Conservation (phyloP, 148 eudicot genomes). For the Chenopodium album region DNA sequence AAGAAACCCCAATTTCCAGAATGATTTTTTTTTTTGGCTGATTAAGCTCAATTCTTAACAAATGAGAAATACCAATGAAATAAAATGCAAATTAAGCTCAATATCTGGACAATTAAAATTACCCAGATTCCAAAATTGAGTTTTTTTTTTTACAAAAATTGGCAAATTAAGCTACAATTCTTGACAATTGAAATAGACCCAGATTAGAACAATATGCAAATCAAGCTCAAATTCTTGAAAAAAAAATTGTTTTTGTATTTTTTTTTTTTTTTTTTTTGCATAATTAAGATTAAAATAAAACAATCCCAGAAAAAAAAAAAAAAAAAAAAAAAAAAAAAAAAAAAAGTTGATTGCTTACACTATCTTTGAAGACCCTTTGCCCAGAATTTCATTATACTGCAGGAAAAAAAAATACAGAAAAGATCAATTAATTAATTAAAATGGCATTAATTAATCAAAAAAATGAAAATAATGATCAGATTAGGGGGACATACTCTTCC, state of each 20-base stretch:
- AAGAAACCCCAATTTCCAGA: neutral
- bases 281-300: too few species aligned
- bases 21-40: neutral
- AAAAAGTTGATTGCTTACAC: slow-evolving; percentile 49
- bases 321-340: neutral
- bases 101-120: neutral
- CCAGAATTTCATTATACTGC: slow-evolving; percentile 80
- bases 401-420: slow-evolving; percentile 1
- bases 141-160: neutral
- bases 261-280: too few species aligned
- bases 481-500: slow-evolving; percentile 54
- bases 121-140: neutral
- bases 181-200: neutral
- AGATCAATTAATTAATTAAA: neutral
- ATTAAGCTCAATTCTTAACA: neutral
- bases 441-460: neutral
- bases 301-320: neutral
- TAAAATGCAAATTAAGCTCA: neutral
- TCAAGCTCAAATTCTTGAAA: neutral
- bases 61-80: neutral
- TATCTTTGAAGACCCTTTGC: slow-evolving; percentile 83
- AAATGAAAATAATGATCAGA: neutral
- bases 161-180: neutral
- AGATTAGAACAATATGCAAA: neutral
- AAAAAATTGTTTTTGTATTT: neutral